These are phyloP conservation scores for Phytophthora tentaculata DNA, from an alignment of 352 stramenopile species.

Conservation along the genomic window DNA sequence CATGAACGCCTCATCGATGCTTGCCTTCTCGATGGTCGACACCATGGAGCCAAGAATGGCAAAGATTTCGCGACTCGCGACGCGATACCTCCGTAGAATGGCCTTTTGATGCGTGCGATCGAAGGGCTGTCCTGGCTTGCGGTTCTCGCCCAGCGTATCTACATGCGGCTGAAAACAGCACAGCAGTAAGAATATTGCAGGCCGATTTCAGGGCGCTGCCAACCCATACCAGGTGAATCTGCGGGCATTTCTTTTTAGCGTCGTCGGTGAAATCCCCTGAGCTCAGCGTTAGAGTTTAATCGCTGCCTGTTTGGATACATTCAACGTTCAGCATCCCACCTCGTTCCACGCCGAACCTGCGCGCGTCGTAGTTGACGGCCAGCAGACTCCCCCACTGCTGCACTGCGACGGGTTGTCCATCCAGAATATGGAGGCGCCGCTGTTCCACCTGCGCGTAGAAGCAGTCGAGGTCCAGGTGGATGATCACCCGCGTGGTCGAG, in stretches of 20 bases:
- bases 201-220: too few relatives aligned
- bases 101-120: constrained; percentile 85
- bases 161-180: constrained; percentile 67
- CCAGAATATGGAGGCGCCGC: constrained; percentile 68
- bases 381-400: constrained; percentile 88
- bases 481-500: constrained; percentile 60
- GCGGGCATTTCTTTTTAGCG: constrained; percentile 74
- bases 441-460: constrained; percentile 91
- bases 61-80: constrained; percentile 85
- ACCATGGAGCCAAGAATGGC: constrained; percentile 58
- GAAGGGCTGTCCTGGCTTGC: constrained; percentile 59
- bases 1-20: constrained; percentile 86
- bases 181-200: background rate
- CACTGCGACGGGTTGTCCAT: constrained; percentile 69
- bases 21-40: constrained; percentile 70
- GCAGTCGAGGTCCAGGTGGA: constrained; percentile 89
- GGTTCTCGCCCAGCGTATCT: constrained; percentile 82
- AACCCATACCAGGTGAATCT: constrained; percentile 81
- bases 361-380: constrained; percentile 85
- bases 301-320: background rate
- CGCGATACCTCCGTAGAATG: constrained; percentile 77
- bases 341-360: constrained; percentile 71
- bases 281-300: background rate
- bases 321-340: constrained; percentile 29
- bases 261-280: constrained; percentile 68